Base-by-base conservation (phyloP, 371 early-diverging fungal genomes). In the Mortierella sp. region DNA sequence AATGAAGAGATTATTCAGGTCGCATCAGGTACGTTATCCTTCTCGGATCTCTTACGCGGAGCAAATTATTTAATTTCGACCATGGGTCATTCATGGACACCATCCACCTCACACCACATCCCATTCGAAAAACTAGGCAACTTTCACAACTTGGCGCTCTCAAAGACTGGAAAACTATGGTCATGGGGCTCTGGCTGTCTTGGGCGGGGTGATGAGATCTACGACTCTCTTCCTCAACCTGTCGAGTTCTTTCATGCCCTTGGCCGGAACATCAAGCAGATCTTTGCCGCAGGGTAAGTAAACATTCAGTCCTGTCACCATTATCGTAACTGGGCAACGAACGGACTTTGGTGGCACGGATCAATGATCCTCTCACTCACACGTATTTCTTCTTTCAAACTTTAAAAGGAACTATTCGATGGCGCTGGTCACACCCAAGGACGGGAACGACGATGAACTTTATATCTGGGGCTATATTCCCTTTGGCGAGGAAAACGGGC, bases 391-490 rank as follows among this genome's bases (percentile, higher is more conserved):
- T 24, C 24, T 21, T 71, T 2, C 5, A 26, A 21, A 26, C 14
- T 59, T 13, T 43, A 14, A 48, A 69, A 84, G 85, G 55, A 82
- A 77, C 71, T 86, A 86, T 37, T 86, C 86, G 0, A 79, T 86
- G 77, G 86, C 74, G 1, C 55, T 86, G 2, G 86, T 61, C 4
- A 77, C 76, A 46, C 86, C 86, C 43, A 86, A 86, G 59, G 53
- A 74, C 9, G 79, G 86, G 8, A 37, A 78, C n/a, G 86, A 86
- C 46, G 86, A 86, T 53, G 86, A 86, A 43, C 73, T 86, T 21
- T 86, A 86, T 64, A 76, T 86, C 54, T 86, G 86, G 86, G 86
- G 86, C 19, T 86, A 86, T 34, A 74, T 86, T 50, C 86, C 86
- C 14, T 81, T 86, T 61, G 86, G 86, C 16, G 86, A 86, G 19